Evolutionary conservation across 1,284 basidiomycete species (phyloP), one percentile per base, ranked within the genome.

Genomic region (Malassezia dermatis): DNA sequence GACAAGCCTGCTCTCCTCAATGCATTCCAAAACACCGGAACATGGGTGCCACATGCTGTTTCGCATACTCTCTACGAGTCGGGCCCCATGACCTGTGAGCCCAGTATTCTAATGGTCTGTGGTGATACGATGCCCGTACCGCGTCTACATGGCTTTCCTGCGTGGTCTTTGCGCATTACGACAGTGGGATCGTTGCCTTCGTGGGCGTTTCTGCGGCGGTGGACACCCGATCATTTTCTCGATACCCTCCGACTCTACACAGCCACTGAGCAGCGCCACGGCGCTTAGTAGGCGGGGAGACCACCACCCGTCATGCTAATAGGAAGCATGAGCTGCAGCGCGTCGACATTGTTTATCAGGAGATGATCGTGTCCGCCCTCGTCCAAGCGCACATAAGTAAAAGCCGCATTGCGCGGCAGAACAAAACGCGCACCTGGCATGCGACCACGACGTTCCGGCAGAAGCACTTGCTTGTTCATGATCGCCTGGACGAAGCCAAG

Each of bases 291-390:
- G 17, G 26, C 42, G 13, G 26, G 42, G 10, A n/a, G 42, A n/a
- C 17, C 39, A 1, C 24, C 17, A 24, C 42, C 50, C 23, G 21
- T 28, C 50, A 52, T 52, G 21, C 28, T 31, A 23, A 13, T 19
- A 11, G 55, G 55, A 7, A 57, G 43, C 39, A 52, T 57, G 17
- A 52, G 19, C 26, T 44, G 42, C 4, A 67, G 48, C 1, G 63
- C 59, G 34, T 67, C 66, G 2, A 64, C 54, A 7, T 62, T 61
- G 35, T 54, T 53, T 19, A 61, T 59, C 1, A 61, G 53, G 15
- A 64, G 51, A 27, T 63, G 66, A 30, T 67, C 59, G 53, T 67
- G 66, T 8, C 66, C 66, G 13, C 66, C 66, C 11, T 34, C 19
- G 2, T 53, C 35, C n/a, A 65, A 61, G 23, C 60, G 47, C n/a